Base-by-base conservation (phyloP, 768 basidiomycete species). In the Strobilomyces echinocephalus region DNA sequence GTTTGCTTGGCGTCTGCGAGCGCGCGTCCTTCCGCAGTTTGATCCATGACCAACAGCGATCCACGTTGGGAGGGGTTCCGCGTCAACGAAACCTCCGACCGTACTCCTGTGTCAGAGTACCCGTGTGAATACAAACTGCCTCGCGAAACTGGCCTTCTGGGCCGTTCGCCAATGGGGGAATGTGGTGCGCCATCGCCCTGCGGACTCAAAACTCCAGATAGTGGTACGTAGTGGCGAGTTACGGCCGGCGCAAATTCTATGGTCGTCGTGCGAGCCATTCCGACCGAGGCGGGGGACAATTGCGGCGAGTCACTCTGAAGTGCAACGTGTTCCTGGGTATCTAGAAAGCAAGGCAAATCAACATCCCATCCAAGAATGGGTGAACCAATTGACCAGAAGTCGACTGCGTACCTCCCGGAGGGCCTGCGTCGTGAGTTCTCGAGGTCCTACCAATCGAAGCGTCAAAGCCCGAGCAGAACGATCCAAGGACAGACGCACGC, bases 221-320 rank as follows among this genome's bases (percentile, higher is more conserved):
- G 57, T n/a, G 67, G 59, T 34, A 61, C 60, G 58, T 60, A 53
- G 36, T 63, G 60, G 28, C 60, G 67, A 40, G 52, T 61, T 15
- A 73, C 63, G 15, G 59, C 55, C n/a, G 73, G 70, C 6, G 78
- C 78, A 60, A 83, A 83, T 57, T 83, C 81, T 40, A 82, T 65
- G 0, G 79, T 81, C 34, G 76, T 73, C 9, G 76, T 76, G 9
- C 75, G 73, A 44, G 60, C 75, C 62, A 67, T 68, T 67, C 45
- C 61, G 15, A 40, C 26, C 24, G 34, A 42, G n/a, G 52, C 33
- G 28, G 47, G 20, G 47, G 52, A 42, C 14, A 15, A 35, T 3
- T 46, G 63, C 44, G 49, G 53, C 11, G 24, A 55, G 47, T 30
- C 34, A 31, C 18, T 34, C 34, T 52, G 55, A 31, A 31, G 36